Conservation (phyloP, 345 rosid species). For the Syzygium grande region DNA sequence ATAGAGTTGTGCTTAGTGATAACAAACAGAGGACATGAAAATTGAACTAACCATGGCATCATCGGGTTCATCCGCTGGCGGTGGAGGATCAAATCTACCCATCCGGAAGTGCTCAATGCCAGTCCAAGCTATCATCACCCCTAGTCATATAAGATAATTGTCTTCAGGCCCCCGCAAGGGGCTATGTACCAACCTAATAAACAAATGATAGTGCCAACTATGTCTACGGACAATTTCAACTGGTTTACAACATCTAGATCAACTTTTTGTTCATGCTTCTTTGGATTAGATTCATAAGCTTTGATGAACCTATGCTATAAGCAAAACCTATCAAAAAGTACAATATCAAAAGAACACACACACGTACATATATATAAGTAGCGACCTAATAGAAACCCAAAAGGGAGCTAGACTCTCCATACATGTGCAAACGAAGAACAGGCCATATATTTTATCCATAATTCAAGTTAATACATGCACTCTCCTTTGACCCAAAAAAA, state of each 20-base stretch:
- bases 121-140: constrained; percentile 99
- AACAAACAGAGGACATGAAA: background rate
- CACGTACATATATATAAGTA: background rate
- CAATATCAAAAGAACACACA: background rate
- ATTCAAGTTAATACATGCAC: background rate
- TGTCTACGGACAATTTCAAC: background rate
- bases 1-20: background rate
- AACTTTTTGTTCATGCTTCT: background rate
- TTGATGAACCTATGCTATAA: background rate
- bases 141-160: constrained; percentile 16
- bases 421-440: background rate
- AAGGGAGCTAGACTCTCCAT: background rate
- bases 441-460: background rate
- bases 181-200: background rate
- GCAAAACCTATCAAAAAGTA: background rate
- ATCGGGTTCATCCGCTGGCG: constrained; percentile 63
- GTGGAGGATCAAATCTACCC: constrained; percentile 95
- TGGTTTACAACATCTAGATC: background rate
- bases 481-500: background rate
- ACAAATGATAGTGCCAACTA: background rate
- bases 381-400: background rate
- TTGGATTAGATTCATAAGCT: background rate
- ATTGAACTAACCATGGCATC: constrained; percentile 52
- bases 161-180: background rate
- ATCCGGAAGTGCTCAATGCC: constrained; percentile 82